These are phyloP conservation scores for Pichia sp. DNA, from an alignment of 1,139 yeast genomes.

Conservation along the genomic window DNA sequence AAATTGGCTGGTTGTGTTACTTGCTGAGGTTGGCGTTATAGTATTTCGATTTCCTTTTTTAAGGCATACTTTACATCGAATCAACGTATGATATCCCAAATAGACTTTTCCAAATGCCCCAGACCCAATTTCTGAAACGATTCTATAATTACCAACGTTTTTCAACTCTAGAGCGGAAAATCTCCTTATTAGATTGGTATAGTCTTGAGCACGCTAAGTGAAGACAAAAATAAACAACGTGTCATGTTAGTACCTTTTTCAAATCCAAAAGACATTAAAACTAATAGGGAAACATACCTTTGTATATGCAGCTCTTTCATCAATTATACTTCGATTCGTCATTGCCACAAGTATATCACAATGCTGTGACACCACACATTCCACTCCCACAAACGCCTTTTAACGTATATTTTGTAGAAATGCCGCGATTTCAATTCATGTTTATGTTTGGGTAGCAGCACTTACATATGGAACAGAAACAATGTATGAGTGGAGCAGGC, in stretches of 20 bases:
- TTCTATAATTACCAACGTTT: slow-evolving; percentile 71
- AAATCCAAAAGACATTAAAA: background rate
- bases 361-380: no score
- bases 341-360: background rate
- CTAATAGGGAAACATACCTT: slow-evolving; percentile 11
- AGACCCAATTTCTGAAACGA: slow-evolving; percentile 69
- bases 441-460: no score
- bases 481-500: no score
- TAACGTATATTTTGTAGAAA: no score
- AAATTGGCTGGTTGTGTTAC: background rate
- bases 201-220: slow-evolving; percentile 23
- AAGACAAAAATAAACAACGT: background rate
- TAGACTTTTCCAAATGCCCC: slow-evolving; percentile 92
- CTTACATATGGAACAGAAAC: no score
- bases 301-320: slow-evolving; percentile 24
- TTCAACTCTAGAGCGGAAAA: slow-evolving; percentile 31
- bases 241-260: slow-evolving; percentile 4
- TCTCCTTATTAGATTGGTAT: slow-evolving; percentile 21
- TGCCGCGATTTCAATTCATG: no score
- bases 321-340: slow-evolving; percentile 17
- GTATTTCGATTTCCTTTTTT: slow-evolving; percentile 57
- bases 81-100: slow-evolving; percentile 66
- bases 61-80: slow-evolving; percentile 71
- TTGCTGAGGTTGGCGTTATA: background rate
- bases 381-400: no score